These are phyloP conservation scores for Diaporthe nobilis DNA, from an alignment of 2,329 filamentous ascomycete genomes.

Conservation along the genomic window DNA sequence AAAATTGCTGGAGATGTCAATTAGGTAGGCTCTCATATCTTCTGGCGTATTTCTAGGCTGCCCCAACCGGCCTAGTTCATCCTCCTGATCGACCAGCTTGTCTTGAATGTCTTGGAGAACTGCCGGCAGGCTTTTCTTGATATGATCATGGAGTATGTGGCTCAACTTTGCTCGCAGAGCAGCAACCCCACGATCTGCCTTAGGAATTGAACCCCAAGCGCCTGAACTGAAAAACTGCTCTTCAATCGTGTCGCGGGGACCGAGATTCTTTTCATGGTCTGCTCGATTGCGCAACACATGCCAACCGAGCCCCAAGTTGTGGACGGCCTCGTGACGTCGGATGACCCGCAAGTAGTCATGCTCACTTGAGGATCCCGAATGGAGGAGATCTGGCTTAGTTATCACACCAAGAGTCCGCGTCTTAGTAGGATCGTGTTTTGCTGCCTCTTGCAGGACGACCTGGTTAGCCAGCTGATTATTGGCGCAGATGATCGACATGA, in stretches of 20 bases:
- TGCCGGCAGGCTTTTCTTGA: neutral
- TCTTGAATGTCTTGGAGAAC: neutral
- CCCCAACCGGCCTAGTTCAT: neutral
- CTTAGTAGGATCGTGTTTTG: constrained; percentile 46
- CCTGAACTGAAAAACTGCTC: constrained; percentile 7
- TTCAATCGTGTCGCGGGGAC: neutral
- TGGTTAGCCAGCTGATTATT: constrained; percentile 69
- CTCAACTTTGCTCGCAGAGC: neutral
- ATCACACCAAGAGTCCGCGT: constrained; percentile 64
- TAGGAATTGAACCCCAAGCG: neutral
- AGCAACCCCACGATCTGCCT: neutral
- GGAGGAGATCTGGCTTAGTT: constrained; percentile 60
- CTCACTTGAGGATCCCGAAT: constrained; percentile 48
- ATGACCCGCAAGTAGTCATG: constrained; percentile 48
- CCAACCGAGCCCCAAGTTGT: constrained; percentile 52
- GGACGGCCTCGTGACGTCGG: constrained; percentile 50
- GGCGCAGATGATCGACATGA: constrained; percentile 65
- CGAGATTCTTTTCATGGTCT: constrained; percentile 46
- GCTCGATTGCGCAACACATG: constrained; percentile 56
- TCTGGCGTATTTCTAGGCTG: neutral
- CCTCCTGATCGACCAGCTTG: neutral
- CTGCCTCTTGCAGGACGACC: constrained; percentile 58
- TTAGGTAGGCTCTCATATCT: neutral
- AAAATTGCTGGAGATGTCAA: neutral
- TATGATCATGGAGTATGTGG: neutral